Evolutionary conservation across 352 stramenopile species (phyloP).

Genomic region (Phytophthora pseudosyringae): DNA sequence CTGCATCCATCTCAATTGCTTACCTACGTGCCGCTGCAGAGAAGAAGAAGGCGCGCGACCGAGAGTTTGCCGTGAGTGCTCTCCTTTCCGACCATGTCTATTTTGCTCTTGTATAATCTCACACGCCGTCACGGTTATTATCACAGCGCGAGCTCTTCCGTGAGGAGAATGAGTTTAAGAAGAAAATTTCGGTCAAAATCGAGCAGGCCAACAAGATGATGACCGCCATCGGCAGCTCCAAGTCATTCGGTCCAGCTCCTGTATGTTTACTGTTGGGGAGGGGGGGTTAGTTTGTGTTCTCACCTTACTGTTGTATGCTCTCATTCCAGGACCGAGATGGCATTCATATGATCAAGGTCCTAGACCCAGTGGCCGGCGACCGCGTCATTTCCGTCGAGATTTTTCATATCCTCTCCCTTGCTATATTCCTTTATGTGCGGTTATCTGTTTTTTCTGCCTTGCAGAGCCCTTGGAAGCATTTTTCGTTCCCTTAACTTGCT

Average conservation of each 20-base stretch:
- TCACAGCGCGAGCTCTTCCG: constrained; percentile 58
- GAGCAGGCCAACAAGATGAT: constrained; percentile 86
- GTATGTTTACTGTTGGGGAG: constrained; percentile 24
- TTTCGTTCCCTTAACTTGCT: constrained; percentile 48
- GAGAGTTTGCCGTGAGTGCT: constrained; percentile 65
- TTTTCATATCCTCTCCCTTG: constrained; percentile 68
- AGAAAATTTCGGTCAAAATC: constrained; percentile 80
- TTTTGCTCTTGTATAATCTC: too few species aligned
- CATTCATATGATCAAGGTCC: constrained; percentile 71
- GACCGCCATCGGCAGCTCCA: constrained; percentile 44
- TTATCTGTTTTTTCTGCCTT: constrained; percentile 5
- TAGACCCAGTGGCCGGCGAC: constrained; percentile 44
- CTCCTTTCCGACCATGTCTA: not conserved
- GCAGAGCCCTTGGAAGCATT: not conserved
- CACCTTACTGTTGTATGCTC: not conserved
- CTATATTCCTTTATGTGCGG: not conserved
- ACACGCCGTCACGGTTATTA: too few species aligned
- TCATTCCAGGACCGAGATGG: constrained; percentile 64
- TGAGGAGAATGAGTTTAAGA: constrained; percentile 71
- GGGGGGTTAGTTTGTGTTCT: not conserved
- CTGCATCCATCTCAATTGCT: constrained; percentile 59
- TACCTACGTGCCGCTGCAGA: constrained; percentile 64
- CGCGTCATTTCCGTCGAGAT: constrained; percentile 72
- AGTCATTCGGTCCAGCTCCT: constrained; percentile 53
- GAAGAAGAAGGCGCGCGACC: constrained; percentile 72